phyloP scores from a whole-genome alignment of 768 basidiomycete genomes.

The Tricholoma hemisulphureum region DNA sequence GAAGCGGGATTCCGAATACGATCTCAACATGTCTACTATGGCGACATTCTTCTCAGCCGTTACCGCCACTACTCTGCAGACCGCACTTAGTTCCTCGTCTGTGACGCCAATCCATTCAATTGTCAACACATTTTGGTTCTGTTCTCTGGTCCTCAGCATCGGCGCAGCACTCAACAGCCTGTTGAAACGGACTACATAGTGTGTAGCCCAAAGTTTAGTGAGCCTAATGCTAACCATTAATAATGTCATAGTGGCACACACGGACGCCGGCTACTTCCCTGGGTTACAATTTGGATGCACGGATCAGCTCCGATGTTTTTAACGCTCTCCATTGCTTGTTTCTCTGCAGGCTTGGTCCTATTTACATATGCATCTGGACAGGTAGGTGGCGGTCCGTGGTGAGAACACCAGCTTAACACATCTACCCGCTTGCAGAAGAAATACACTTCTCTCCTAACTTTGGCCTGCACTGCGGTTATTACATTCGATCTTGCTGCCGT shows the following conservation, averaged over 20 bases:
- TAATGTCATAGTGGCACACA: slow-evolving; percentile 12
- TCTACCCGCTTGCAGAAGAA: neutral
- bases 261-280: slow-evolving; percentile 13
- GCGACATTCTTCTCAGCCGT: slow-evolving; percentile 32
- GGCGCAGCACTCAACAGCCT: slow-evolving; percentile 26
- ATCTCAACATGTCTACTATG: slow-evolving; percentile 17
- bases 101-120: neutral
- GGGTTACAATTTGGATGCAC: slow-evolving; percentile 19
- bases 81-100: slow-evolving; percentile 5
- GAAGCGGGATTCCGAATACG: slow-evolving; percentile 9
- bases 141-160: slow-evolving; percentile 24
- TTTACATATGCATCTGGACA: slow-evolving; percentile 13
- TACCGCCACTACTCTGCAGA: slow-evolving; percentile 23
- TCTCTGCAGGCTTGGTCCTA: slow-evolving; percentile 14
- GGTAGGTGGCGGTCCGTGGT: neutral
- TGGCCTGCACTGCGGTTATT: slow-evolving; percentile 10
- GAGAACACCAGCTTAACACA: neutral
- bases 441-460: slow-evolving; percentile 13
- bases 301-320: slow-evolving; percentile 16
- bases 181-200: slow-evolving; percentile 25
- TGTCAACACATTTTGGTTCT: slow-evolving; percentile 25
- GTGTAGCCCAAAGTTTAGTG: slow-evolving; percentile 2
- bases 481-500: slow-evolving; percentile 13
- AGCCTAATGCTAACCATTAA: too few relatives aligned
- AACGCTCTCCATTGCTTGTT: slow-evolving; percentile 14